These are phyloP conservation scores for Solanum piurae DNA, from an alignment of 257 asterid species.

Conservation along the genomic window DNA sequence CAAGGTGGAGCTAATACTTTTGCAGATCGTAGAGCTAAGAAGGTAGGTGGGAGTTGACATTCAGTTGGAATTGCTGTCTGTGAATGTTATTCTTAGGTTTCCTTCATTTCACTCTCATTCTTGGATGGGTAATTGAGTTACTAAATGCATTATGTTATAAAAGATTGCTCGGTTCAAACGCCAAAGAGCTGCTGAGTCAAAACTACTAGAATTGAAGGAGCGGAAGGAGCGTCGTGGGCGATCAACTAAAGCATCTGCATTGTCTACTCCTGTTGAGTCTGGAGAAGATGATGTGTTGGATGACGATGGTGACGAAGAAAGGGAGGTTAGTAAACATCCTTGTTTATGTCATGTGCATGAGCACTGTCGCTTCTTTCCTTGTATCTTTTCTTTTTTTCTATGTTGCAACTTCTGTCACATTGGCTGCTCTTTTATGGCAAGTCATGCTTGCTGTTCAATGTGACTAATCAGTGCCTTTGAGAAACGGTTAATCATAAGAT, in stretches of 20 bases:
- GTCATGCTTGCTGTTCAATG: neutral
- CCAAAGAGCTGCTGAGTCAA: conserved; percentile 84
- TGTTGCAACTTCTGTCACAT: neutral
- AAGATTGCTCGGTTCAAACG: conserved; percentile 82
- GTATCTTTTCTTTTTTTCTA: neutral
- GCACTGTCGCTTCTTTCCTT: neutral
- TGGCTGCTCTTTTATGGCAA: neutral
- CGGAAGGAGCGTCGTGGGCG: conserved; percentile 87
- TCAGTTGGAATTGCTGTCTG: neutral
- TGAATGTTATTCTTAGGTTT: neutral
- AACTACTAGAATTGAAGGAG: conserved; percentile 75
- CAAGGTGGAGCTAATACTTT: conserved; percentile 27
- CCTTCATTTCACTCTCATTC: neutral
- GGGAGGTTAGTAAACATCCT: conserved; percentile 54
- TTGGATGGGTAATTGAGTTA: neutral
- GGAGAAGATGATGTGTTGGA: conserved; percentile 75
- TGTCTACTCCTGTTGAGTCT: conserved; percentile 65
- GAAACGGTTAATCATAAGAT: neutral
- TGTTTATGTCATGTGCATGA: neutral
- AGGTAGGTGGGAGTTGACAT: conserved; percentile 27
- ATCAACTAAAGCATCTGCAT: conserved; percentile 87
- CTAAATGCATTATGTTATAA: conserved; percentile 2
- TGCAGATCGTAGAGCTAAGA: conserved; percentile 76
- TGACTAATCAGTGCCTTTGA: neutral
- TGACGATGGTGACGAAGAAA: conserved; percentile 94